phyloP scores from a whole-genome alignment of 2,329 filamentous ascomycete species.

The Pestalotiopsis sp. region DNA sequence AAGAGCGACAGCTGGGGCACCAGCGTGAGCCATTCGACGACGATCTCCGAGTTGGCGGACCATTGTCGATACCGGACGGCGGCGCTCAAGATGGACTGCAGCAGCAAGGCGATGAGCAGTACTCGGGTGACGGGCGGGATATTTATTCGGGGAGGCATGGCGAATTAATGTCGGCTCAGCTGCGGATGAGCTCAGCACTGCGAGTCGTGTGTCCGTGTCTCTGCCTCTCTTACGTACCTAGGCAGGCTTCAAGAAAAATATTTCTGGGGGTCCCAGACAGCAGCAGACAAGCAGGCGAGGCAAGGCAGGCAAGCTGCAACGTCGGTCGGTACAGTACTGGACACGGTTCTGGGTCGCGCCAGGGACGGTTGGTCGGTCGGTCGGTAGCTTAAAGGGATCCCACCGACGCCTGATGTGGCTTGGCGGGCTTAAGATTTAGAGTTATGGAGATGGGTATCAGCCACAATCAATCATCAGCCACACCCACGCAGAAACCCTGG shows the following conservation, averaged over 20 bases:
- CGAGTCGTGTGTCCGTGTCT: not conserved
- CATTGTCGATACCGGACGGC: conserved; percentile 74
- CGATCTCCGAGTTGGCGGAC: conserved; percentile 62
- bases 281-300: too few relatives aligned
- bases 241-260: not conserved
- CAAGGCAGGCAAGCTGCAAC: not conserved
- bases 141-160: conserved; percentile 83
- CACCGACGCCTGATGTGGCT: conserved; percentile 1
- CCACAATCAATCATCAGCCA: not conserved
- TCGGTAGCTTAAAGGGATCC: not conserved
- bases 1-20: conserved; percentile 81
- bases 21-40: conserved; percentile 85
- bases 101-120: conserved; percentile 72
- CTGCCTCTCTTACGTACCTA: not conserved
- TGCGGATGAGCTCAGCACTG: not conserved
- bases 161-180: conserved; percentile 22
- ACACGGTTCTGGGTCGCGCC: conserved; percentile 7
- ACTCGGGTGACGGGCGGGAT: conserved; percentile 88
- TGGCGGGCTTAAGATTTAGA: not conserved
- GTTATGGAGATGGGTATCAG: not conserved
- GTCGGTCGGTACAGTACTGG: not conserved
- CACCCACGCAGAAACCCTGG: not conserved
- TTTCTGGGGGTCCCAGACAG: not conserved
- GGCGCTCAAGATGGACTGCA: conserved; percentile 82
- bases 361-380: not conserved